These are phyloP conservation scores for Carex scoparia DNA, from an alignment of 176 grass and related monocot species.

Conservation along the genomic window DNA sequence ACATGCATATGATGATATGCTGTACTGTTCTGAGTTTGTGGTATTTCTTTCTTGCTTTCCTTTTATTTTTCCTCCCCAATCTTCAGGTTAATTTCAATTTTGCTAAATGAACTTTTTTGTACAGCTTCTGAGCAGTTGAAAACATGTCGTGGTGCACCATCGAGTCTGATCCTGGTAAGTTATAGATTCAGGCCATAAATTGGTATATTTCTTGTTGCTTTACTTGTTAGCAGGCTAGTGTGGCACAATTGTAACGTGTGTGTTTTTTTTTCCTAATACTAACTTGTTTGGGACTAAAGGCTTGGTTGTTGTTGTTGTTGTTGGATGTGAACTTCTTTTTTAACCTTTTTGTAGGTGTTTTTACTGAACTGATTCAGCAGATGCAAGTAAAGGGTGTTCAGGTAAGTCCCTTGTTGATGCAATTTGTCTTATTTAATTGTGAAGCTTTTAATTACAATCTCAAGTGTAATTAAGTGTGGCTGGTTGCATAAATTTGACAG, in stretches of 20 bases:
- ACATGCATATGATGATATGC: neutral
- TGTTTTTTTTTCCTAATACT: neutral
- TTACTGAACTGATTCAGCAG: slow-evolving; percentile 95
- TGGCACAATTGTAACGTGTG: neutral
- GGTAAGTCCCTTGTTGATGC: slow-evolving; percentile 37
- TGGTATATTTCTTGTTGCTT: neutral
- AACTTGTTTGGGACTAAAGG: no score
- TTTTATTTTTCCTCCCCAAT: neutral
- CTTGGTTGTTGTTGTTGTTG: no score
- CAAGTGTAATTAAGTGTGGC: neutral
- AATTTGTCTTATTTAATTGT: neutral
- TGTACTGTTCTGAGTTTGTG: neutral
- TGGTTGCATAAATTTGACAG: neutral
- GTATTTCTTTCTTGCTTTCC: neutral
- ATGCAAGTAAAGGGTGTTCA: slow-evolving; percentile 99
- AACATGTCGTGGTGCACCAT: slow-evolving; percentile 95
- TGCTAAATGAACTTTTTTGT: neutral
- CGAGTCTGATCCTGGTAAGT: slow-evolving; percentile 88
- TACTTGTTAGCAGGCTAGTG: neutral
- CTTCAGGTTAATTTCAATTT: neutral
- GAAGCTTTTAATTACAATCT: neutral
- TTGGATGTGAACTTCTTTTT: slow-evolving; percentile 3
- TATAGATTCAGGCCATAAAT: neutral
- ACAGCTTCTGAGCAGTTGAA: slow-evolving; percentile 3
- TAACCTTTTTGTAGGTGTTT: slow-evolving; percentile 51